Conservation (phyloP, 2,329 filamentous ascomycete species). For the Nakataea oryzae region DNA sequence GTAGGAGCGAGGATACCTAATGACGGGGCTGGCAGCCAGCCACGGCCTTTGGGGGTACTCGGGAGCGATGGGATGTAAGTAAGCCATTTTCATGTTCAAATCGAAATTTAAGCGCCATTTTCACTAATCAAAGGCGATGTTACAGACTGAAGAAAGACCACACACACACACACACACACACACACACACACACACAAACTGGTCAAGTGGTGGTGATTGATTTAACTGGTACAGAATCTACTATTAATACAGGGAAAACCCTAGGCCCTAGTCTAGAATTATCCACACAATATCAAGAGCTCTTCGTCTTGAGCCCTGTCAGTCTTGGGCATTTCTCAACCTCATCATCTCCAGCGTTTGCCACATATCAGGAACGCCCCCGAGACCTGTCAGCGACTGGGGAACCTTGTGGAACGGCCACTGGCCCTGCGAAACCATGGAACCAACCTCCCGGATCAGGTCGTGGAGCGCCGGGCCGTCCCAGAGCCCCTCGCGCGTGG, state of each 20-base stretch:
- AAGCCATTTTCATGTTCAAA: neutral
- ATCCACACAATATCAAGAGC: neutral
- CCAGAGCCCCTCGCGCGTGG: conserved; percentile 7
- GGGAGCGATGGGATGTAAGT: neutral
- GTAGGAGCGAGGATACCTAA: too few relatives aligned
- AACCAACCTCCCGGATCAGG: neutral
- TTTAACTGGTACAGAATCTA: too few relatives aligned
- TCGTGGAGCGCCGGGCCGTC: conserved; percentile 3
- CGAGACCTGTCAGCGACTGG: neutral
- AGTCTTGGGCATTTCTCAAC: neutral
- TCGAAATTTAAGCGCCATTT: neutral
- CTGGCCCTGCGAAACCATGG: neutral
- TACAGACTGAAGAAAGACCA: neutral
- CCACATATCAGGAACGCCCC: conserved; percentile 1
- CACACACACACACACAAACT: too few relatives aligned
- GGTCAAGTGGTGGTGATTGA: too few relatives aligned
- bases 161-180: too few relatives aligned
- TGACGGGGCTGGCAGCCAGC: neutral
- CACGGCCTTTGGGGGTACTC: neutral
- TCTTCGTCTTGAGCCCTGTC: neutral
- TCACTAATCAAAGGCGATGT: neutral
- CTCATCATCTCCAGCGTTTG: conserved; percentile 1
- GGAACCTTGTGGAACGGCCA: conserved; percentile 4
- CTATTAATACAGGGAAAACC: neutral
- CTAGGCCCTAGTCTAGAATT: too few relatives aligned